Conservation (phyloP, 2,329 filamentous ascomycete genomes). For the Ceratocystis smalleyi region DNA sequence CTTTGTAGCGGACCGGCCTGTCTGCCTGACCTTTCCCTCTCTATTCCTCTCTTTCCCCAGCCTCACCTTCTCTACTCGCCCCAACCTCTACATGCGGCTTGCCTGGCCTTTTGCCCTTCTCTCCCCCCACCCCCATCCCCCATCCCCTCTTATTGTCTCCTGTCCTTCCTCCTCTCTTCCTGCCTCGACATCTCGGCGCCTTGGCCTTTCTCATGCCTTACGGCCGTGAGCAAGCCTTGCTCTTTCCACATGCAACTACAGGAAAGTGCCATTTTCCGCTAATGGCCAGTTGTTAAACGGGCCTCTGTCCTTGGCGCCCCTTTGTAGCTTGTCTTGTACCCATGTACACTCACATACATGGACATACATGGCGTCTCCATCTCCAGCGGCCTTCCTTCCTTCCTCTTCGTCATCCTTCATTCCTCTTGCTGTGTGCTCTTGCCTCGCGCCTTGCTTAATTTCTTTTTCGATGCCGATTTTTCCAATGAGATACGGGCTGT, state of each 20-base stretch:
- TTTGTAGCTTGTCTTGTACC: not conserved
- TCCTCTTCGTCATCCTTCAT: not conserved
- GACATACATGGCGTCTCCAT: not conserved
- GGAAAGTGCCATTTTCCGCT: too few species aligned
- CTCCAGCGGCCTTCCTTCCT: not conserved
- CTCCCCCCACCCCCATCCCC: not conserved
- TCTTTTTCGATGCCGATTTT: not conserved
- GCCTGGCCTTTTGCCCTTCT: not conserved
- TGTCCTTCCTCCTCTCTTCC: not conserved
- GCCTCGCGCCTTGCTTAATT: not conserved
- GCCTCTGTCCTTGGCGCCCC: not conserved
- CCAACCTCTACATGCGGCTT: not conserved
- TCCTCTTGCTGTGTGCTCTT: not conserved
- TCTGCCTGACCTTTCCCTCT: not conserved
- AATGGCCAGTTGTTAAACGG: not conserved
- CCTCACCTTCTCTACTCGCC: too few species aligned
- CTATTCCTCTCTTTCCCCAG: not conserved
- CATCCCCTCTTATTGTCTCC: not conserved
- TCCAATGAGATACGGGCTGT: not conserved
- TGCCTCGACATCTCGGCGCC: not conserved
- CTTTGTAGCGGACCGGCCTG: not conserved
- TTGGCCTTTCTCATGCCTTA: not conserved
- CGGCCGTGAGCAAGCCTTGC: not conserved
- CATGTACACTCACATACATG: not conserved
- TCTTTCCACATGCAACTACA: not conserved